Evolutionary conservation across 257 asterid genomes (phyloP), one percentile per base, ranked within the genome.

Genomic region (Avicennia marina): DNA sequence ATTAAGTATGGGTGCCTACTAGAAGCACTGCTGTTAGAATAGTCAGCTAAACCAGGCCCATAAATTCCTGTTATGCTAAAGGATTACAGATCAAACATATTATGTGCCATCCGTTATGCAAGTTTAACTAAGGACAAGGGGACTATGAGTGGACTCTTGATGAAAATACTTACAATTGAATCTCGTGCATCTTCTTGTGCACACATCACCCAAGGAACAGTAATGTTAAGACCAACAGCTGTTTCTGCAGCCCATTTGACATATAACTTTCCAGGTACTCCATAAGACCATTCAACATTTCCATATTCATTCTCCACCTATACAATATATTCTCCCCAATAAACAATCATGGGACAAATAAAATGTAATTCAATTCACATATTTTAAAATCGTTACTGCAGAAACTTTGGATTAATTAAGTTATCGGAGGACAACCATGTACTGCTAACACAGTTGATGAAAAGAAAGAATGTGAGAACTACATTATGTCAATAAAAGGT

Each of bases 191-290:
- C 89, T 45, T 1, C 62, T 50, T 84, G 96, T 22, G 59, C 52
- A 58, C 94, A 84, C 96, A 84, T 87, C 70, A 87, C 96, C 96
- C 94, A 87, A 11, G 96, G 96, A 19, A 87, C 91, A 2, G 81
- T 61, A 9, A 89, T 87, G 39, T 84, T 82, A 20, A 87, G 84
- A 55, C 65, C 53, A 11, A 84, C 68, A 51, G 95, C 96, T 43
- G 85, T 78, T 82, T 82, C 74, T 57, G 96, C 96, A 63, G 96
- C 89, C 96, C 95, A 87, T 64, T 81, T 71, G 33, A 84, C 78
- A 67, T 87, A 87, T 21, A 62, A 54, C 44, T 65, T 53, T 57
- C 94, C 94, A 0, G 74, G 81, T 54, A 41, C 65, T 54, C 94
- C 96, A 66, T 84, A 87, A 38, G 90, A 67, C 62, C 73, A 61